Conservation (phyloP, 1,284 basidiomycete species). For the Rhodotorula glutinis region DNA sequence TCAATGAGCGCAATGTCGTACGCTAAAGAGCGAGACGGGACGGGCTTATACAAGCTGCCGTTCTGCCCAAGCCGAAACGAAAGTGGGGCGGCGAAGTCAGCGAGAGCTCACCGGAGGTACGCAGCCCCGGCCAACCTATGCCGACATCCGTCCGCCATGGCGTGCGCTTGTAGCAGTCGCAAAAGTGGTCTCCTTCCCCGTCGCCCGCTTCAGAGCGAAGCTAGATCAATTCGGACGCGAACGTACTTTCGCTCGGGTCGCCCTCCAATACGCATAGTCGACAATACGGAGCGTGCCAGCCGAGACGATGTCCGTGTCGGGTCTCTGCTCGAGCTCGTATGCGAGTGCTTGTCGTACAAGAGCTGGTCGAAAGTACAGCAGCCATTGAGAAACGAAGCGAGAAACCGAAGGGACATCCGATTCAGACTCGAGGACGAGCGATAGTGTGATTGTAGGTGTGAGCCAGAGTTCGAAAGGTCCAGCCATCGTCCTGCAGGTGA, state of each 20-base stretch:
- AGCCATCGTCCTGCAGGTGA: neutral
- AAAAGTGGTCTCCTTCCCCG: too few species aligned
- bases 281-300: constrained; percentile 31
- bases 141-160: too few species aligned
- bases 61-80: neutral
- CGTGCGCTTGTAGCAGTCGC: too few species aligned
- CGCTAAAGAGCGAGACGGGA: constrained; percentile 3
- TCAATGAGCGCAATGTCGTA: constrained; percentile 3
- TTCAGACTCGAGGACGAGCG: constrained; percentile 36
- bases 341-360: constrained; percentile 20
- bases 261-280: constrained; percentile 22
- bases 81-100: neutral
- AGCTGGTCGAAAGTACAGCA: constrained; percentile 22
- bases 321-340: constrained; percentile 22
- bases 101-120: too few species aligned
- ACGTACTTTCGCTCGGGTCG: constrained; percentile 5
- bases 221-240: too few species aligned
- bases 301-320: constrained; percentile 1
- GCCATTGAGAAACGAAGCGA: constrained; percentile 12
- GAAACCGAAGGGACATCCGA: constrained; percentile 5
- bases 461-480: constrained; percentile 25
- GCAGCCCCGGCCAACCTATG: too few species aligned
- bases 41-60: neutral
- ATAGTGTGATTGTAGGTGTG: constrained; percentile 32
- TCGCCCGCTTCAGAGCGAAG: too few species aligned